Conservation (phyloP, 1,139 yeast genomes). For the Geotrichum klebahnii region DNA sequence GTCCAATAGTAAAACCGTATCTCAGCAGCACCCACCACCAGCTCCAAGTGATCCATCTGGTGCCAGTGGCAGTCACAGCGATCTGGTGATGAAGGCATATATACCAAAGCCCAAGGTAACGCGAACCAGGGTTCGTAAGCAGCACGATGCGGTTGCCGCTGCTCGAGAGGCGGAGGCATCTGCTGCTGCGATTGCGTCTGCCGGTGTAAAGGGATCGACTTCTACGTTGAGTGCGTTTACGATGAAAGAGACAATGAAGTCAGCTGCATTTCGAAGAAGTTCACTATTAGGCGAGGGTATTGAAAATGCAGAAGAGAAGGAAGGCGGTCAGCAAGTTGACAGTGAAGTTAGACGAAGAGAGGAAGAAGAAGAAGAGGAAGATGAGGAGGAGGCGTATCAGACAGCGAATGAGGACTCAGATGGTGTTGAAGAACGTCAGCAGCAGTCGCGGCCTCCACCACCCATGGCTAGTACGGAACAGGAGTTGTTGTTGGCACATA, state of each 20-base stretch:
- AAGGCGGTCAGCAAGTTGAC: not conserved
- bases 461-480: constrained; percentile 13
- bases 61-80: not conserved
- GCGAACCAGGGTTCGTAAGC: constrained; percentile 18
- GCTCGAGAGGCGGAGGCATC: constrained; percentile 21
- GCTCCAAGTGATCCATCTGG: not conserved
- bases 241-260: constrained; percentile 22
- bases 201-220: constrained; percentile 22
- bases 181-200: constrained; percentile 20
- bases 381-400: constrained; percentile 6
- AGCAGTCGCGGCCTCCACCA: not conserved
- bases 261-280: constrained; percentile 11
- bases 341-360: not conserved
- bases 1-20: not conserved
- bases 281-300: not conserved
- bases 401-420: constrained; percentile 5
- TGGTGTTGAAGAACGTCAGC: not conserved
- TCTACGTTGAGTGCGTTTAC: constrained; percentile 19
- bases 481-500: constrained; percentile 20
- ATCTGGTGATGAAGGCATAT: not conserved
- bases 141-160: constrained; percentile 15
- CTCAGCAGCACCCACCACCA: not conserved
- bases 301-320: not conserved
- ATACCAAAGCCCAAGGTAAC: constrained; percentile 15
- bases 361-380: not conserved